Percentiles rank a stretch among this genome's conserved stretches.
Conservation (phyloP, 1,284 basidiomycete genomes). For the Apiotrichum laibachii region DNA sequence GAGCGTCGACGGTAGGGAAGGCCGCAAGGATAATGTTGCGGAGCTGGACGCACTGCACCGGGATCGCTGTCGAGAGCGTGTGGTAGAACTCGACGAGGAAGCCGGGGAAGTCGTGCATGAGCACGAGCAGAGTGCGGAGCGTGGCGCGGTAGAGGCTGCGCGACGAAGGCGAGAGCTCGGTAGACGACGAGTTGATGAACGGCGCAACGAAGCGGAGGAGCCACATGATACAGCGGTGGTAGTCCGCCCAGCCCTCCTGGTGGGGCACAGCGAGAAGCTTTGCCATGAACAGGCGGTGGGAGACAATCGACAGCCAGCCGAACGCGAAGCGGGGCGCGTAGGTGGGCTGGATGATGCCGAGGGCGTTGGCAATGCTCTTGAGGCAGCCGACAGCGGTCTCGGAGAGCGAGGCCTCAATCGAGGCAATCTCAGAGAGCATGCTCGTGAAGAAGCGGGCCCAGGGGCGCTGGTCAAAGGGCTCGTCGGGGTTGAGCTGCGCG, state of each 20-base stretch:
- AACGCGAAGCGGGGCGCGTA: slow-evolving; percentile 98
- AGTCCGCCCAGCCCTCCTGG: slow-evolving; percentile 78
- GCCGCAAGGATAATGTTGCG: slow-evolving; percentile 95
- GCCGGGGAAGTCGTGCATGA: slow-evolving; percentile 98
- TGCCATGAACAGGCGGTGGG: slow-evolving; percentile 96
- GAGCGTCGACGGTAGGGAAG: slow-evolving; percentile 79
- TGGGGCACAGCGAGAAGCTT: slow-evolving; percentile 66
- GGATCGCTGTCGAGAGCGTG: slow-evolving; percentile 88
- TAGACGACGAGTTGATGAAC: slow-evolving; percentile 70
- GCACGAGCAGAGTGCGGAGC: slow-evolving; percentile 83
- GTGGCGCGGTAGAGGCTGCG: slow-evolving; percentile 90
- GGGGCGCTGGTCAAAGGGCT: slow-evolving; percentile 92
- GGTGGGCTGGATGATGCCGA: slow-evolving; percentile 92
- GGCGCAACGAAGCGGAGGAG: slow-evolving; percentile 91
- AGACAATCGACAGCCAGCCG: slow-evolving; percentile 95
- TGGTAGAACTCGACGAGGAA: slow-evolving; percentile 97
- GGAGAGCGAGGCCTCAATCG: slow-evolving; percentile 77
- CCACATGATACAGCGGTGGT: slow-evolving; percentile 89
- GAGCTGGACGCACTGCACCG: slow-evolving; percentile 88
- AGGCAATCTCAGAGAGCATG: slow-evolving; percentile 84
- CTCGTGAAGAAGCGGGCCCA: slow-evolving; percentile 99
- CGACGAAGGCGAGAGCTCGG: slow-evolving; percentile 76
- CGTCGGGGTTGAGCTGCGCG: slow-evolving; percentile 88
- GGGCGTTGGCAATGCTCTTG: slow-evolving; percentile 85
- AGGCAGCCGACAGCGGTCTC: slow-evolving; percentile 85